Evolutionary conservation across 139 green algal species (phyloP).

Genomic region (Monoraphidium neglectum): DNA sequence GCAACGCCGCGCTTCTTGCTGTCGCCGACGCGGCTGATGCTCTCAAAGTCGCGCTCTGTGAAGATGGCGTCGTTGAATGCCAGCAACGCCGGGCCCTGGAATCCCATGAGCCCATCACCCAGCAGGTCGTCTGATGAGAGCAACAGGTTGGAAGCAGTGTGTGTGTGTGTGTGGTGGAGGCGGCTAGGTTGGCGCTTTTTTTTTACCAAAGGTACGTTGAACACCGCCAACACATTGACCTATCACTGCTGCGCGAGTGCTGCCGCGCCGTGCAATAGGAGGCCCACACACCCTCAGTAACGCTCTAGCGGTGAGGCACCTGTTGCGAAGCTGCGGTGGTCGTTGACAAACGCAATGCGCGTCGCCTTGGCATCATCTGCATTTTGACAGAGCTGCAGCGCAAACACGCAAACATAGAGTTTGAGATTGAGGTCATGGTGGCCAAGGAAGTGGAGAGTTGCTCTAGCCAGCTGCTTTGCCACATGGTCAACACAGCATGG

Average conservation of each 20-base stretch:
- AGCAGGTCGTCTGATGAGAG: slow-evolving; percentile 39
- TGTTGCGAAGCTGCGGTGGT: slow-evolving; percentile 41
- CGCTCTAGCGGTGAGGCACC: slow-evolving; percentile 3
- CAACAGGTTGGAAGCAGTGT: neutral
- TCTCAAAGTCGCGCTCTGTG: slow-evolving; percentile 63
- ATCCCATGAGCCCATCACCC: slow-evolving; percentile 40
- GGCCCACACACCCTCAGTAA: neutral
- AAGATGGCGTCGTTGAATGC: slow-evolving; percentile 78
- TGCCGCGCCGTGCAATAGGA: neutral
- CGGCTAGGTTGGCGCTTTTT: neutral
- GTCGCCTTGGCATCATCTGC: slow-evolving; percentile 66
- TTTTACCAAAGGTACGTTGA: neutral
- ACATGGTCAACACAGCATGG: neutral
- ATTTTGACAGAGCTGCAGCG: slow-evolving; percentile 45
- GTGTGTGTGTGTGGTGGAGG: neutral
- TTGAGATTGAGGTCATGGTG: no score
- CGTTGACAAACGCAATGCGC: slow-evolving; percentile 58
- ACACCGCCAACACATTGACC: neutral
- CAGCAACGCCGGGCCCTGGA: slow-evolving; percentile 71
- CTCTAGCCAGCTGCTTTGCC: neutral
- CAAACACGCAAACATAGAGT: neutral
- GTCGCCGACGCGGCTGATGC: slow-evolving; percentile 74
- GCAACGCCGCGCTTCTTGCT: slow-evolving; percentile 63
- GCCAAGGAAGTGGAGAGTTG: neutral
- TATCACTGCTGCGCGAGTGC: neutral